phyloP scores from a whole-genome alignment of 2,329 filamentous ascomycete genomes.

The Epicoccum nigrum region DNA sequence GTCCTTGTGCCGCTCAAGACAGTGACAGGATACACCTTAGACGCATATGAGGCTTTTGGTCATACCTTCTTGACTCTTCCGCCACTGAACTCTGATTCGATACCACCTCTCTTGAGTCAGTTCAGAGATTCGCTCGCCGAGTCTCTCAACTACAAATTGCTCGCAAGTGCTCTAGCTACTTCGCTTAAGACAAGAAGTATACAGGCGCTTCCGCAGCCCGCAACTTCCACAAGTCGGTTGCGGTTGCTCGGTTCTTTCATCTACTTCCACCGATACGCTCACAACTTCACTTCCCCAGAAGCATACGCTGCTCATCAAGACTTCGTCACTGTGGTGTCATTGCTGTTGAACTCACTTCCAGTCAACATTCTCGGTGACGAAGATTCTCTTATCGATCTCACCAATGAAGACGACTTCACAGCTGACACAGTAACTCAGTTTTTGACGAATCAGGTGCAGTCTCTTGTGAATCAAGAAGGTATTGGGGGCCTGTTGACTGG shows the following conservation, averaged over 20 bases:
- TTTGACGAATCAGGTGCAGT: conserved; percentile 69
- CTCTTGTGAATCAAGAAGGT: conserved; percentile 75
- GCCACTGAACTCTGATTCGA: conserved; percentile 40
- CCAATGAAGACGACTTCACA: conserved; percentile 31
- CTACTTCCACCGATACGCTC: conserved; percentile 60
- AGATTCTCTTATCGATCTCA: conserved; percentile 37
- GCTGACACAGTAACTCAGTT: conserved; percentile 52
- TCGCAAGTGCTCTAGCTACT: conserved; percentile 42
- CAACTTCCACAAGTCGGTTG: conserved; percentile 52
- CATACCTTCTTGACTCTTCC: conserved; percentile 52
- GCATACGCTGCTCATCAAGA: conserved; percentile 56
- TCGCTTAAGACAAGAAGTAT: conserved; percentile 36
- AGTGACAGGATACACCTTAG: conserved; percentile 44
- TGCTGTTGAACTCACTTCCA: conserved; percentile 62
- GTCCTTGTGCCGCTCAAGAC: conserved; percentile 39
- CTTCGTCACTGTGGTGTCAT: conserved; percentile 63
- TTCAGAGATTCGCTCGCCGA: conserved; percentile 51
- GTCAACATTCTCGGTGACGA: conserved; percentile 61
- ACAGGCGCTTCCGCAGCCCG: conserved; percentile 33
- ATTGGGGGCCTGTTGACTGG: conserved; percentile 68
- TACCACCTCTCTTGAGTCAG: conserved; percentile 25
- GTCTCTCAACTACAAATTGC: conserved; percentile 58
- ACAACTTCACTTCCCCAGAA: conserved; percentile 48
- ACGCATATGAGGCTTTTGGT: conserved; percentile 49
- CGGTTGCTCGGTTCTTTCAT: conserved; percentile 67